A percentile compares a stretch with the other conserved stretches of the same genome.
Evolutionary conservation across 2,329 filamentous ascomycete genomes (phyloP).

Genomic region (Fusarium nanum): DNA sequence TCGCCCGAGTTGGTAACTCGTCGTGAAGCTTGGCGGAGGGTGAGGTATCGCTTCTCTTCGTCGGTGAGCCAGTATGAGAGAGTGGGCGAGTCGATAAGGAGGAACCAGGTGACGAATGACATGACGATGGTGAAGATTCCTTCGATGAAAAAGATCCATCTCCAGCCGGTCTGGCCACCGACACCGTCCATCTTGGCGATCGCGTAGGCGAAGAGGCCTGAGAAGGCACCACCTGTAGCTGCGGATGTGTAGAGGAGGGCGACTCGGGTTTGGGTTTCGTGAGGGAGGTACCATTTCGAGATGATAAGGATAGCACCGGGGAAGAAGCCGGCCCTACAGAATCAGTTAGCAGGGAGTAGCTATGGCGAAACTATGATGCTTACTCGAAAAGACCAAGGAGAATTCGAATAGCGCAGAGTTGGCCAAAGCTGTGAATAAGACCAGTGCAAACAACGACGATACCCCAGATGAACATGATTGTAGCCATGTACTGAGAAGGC

Average conservation of each 20-base stretch:
- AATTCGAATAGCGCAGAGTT: conserved; percentile 24
- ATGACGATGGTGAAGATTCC: conserved; percentile 49
- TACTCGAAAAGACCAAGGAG: conserved; percentile 31
- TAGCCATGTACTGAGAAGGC: conserved; percentile 33
- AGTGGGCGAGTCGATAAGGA: conserved; percentile 52
- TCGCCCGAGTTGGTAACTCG: conserved; percentile 25
- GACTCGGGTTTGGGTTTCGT: conserved; percentile 46
- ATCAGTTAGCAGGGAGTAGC: not conserved
- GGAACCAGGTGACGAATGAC: conserved; percentile 59
- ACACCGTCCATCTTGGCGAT: conserved; percentile 39
- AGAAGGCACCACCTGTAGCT: conserved; percentile 42
- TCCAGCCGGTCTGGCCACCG: conserved; percentile 33
- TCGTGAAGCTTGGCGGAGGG: conserved; percentile 26
- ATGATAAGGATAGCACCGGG: conserved; percentile 47
- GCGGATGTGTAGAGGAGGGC: conserved; percentile 48
- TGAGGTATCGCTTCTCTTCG: conserved; percentile 36
- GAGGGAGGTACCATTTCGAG: conserved; percentile 48
- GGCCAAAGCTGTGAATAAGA: conserved; percentile 26
- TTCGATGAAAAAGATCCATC: conserved; percentile 47
- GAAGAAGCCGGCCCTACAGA: conserved; percentile 45
- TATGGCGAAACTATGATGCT: not conserved
- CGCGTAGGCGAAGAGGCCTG: conserved; percentile 38
- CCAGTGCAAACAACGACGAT: conserved; percentile 28
- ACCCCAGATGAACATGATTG: conserved; percentile 34
- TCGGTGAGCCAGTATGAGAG: conserved; percentile 35